phyloP scores from a whole-genome alignment of 1,284 basidiomycete species.

The Trametes versicolor region DNA sequence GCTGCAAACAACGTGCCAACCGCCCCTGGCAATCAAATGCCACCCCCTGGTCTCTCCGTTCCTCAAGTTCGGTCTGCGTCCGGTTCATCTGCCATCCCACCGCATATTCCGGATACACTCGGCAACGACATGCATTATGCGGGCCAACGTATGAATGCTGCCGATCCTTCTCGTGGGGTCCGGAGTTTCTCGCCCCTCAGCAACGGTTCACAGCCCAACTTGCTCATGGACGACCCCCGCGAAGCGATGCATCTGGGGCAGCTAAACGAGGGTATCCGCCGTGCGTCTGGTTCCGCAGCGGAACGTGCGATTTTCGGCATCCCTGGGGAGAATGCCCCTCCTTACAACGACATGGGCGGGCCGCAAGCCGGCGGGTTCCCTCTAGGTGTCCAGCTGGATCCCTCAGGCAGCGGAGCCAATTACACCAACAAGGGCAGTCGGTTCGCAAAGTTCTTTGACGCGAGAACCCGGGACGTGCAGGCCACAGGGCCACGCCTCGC shows the following conservation, averaged over 20 bases:
- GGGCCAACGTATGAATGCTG: constrained; percentile 31
- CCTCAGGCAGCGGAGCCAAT: constrained; percentile 45
- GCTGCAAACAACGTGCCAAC: constrained; percentile 29
- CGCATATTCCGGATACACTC: constrained; percentile 29
- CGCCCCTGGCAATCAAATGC: constrained; percentile 19
- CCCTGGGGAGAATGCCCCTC: constrained; percentile 48
- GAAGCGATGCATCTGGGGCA: constrained; percentile 44
- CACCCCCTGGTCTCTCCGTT: constrained; percentile 32
- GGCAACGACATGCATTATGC: constrained; percentile 39
- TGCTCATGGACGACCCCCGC: constrained; percentile 51
- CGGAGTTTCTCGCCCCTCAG: constrained; percentile 68
- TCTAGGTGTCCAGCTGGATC: constrained; percentile 34
- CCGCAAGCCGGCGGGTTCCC: constrained; percentile 27
- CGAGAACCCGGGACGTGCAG: constrained; percentile 63
- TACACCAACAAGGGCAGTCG: constrained; percentile 74
- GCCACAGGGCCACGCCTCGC: constrained; percentile 49
- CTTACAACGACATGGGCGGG: constrained; percentile 42
- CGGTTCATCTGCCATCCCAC: constrained; percentile 23
- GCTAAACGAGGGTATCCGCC: constrained; percentile 48
- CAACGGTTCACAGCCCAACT: constrained; percentile 49
- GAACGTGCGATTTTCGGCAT: constrained; percentile 43
- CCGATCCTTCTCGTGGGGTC: constrained; percentile 42
- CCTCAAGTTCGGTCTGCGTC: constrained; percentile 25
- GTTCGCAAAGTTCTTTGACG: constrained; percentile 85
- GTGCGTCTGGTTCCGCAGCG: constrained; percentile 44